Base-by-base conservation (phyloP, 257 asterid species). In the Solanum piurae region DNA sequence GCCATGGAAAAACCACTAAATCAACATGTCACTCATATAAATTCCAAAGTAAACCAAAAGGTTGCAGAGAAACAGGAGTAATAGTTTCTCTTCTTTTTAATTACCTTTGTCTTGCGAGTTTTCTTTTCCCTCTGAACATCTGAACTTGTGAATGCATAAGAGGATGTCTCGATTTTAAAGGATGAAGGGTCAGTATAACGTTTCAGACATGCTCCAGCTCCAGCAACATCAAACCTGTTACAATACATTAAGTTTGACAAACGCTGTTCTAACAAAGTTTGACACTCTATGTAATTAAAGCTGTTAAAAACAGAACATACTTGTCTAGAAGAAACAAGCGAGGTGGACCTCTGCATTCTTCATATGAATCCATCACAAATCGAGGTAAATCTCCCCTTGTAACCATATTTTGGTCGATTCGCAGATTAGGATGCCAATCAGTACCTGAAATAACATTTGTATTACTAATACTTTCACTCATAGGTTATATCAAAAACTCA, bases 341-440 rank as follows among this genome's bases (percentile, higher is more conserved):
- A 84, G 99, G 99, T 60, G 98, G 99, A 60, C 94, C 98, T 92
- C 99, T 94, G 95, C 98, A 92, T 89, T 96, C 99, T 92, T 97
- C 99, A 87, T 96, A 97, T 10, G 98, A 97, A 88, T 97, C 99
- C 99, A 94, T 97, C 60, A 97, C 87, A 91, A 97, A 94, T 73
- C 98, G 95, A 91, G 99, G 99, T 86, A 97, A 88, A 92, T 95
- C 96, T 87, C 98, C 98, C 86, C 86, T 92, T 11, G 98, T 93
- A 83, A 97, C 93, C 87, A 94, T 90, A 90, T 92, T 96, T 92
- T 95, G 94, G 86, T 92, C 91, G 87, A 90, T 87, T 72, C 87
- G 94, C 89, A 91, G 62, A 90, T 91, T 96, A 88, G 97, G 92
- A 94, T 92, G 99, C 98, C 99, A 97, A 91, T 93, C 98, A 89